These are phyloP conservation scores for Aspergillus japonicus DNA, from an alignment of 2,329 filamentous ascomycete genomes.

Conservation along the genomic window DNA sequence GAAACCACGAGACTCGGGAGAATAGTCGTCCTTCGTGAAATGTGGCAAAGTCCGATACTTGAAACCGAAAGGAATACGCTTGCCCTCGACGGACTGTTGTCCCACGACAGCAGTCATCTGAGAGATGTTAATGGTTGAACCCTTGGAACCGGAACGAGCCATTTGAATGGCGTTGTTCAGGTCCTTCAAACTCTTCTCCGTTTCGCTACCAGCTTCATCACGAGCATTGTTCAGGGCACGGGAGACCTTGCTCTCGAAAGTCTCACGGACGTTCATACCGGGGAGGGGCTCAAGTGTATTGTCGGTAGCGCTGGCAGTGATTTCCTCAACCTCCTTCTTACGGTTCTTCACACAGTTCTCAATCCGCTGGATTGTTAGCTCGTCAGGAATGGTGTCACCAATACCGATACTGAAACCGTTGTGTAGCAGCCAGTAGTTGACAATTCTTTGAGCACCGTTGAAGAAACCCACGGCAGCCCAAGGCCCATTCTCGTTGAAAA, in stretches of 20 bases:
- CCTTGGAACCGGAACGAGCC: slow-evolving; percentile 95
- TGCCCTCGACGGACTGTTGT: slow-evolving; percentile 96
- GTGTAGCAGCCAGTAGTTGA: slow-evolving; percentile 96
- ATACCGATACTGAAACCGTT: slow-evolving; percentile 98
- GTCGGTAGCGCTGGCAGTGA: slow-evolving; percentile 75
- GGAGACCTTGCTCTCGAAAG: slow-evolving; percentile 96
- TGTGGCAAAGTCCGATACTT: slow-evolving; percentile 96
- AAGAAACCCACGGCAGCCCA: slow-evolving; percentile 90
- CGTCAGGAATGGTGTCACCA: slow-evolving; percentile 94
- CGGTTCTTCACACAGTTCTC: slow-evolving; percentile 76
- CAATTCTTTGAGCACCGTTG: slow-evolving; percentile 89
- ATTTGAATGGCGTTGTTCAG: slow-evolving; percentile 96
- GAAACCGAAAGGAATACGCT: slow-evolving; percentile 98
- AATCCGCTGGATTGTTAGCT: slow-evolving; percentile 77
- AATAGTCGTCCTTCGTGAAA: slow-evolving; percentile 99
- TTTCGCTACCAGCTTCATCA: slow-evolving; percentile 92
- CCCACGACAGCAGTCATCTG: slow-evolving; percentile 99
- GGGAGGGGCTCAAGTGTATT: slow-evolving; percentile 89
- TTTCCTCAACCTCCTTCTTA: slow-evolving; percentile 74
- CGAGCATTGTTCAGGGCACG: slow-evolving; percentile 91
- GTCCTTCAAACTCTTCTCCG: slow-evolving; percentile 89
- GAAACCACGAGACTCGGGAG: slow-evolving; percentile 92
- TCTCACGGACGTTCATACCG: slow-evolving; percentile 98
- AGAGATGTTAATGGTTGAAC: slow-evolving; percentile 98
- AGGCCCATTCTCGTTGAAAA: slow-evolving; percentile 90